Conservation (phyloP, 2,329 filamentous ascomycete species). For the Clonostachys rosea region DNA sequence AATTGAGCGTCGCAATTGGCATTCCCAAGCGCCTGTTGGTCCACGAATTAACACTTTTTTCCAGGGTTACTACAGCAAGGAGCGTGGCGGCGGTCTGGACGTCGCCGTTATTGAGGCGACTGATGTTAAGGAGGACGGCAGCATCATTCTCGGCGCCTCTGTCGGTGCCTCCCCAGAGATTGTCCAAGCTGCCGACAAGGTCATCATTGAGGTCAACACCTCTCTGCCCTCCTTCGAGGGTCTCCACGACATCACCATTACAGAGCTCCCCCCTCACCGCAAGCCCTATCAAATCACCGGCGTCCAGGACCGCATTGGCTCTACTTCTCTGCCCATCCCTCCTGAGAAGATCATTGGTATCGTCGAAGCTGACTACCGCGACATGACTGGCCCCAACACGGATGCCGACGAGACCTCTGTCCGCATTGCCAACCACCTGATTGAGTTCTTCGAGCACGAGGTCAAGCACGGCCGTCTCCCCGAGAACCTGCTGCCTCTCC, state of each 20-base stretch:
- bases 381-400: conserved; percentile 68
- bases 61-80: conserved; percentile 76
- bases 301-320: conserved; percentile 83
- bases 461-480: conserved; percentile 75
- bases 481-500: conserved; percentile 70
- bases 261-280: conserved; percentile 72
- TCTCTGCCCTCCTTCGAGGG: conserved; percentile 80
- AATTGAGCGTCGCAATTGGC: background rate
- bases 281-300: conserved; percentile 85
- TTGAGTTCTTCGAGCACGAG: conserved; percentile 82
- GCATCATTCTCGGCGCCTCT: conserved; percentile 81
- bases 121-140: conserved; percentile 83
- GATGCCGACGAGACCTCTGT: conserved; percentile 69
- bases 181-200: conserved; percentile 86
- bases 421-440: conserved; percentile 73
- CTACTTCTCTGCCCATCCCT: conserved; percentile 77
- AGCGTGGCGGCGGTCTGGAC: conserved; percentile 72
- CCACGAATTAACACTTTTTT: conserved; percentile 6
- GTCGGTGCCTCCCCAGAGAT: conserved; percentile 84
- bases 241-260: conserved; percentile 86
- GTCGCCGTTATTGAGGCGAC: conserved; percentile 83
- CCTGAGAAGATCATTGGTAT: conserved; percentile 80
- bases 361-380: conserved; percentile 79
- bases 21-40: background rate
- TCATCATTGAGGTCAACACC: conserved; percentile 92